These are phyloP conservation scores for Rhinocladiella mackenziei DNA, from an alignment of 2,329 filamentous ascomycete species.

Conservation along the genomic window DNA sequence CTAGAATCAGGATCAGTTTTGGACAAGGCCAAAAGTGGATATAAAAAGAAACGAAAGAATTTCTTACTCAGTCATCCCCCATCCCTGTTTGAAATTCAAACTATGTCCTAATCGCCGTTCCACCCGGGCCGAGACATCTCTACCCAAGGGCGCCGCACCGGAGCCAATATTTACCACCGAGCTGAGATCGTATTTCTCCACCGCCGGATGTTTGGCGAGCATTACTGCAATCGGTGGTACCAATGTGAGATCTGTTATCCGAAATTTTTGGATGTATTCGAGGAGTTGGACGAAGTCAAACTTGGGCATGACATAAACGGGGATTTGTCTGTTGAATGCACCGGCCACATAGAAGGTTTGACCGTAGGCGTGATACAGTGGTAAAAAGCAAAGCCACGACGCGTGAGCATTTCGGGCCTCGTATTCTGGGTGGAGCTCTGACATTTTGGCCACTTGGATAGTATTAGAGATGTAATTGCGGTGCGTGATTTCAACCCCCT, in stretches of 20 bases:
- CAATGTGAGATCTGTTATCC: slow-evolving; percentile 61
- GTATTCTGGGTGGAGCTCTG: slow-evolving; percentile 46
- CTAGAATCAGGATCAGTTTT: slow-evolving; percentile 20
- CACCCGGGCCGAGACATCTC: slow-evolving; percentile 56
- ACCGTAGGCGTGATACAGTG: slow-evolving; percentile 70
- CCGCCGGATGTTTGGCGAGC: slow-evolving; percentile 66
- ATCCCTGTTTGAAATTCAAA: slow-evolving; percentile 64
- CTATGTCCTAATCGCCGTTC: slow-evolving; percentile 53
- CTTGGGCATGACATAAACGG: slow-evolving; percentile 72
- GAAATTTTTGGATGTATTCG: slow-evolving; percentile 61
- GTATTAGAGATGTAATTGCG: slow-evolving; percentile 67
- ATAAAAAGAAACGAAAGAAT: background rate
- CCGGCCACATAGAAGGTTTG: slow-evolving; percentile 68
- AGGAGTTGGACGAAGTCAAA: slow-evolving; percentile 75
- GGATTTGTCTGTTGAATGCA: slow-evolving; percentile 53
- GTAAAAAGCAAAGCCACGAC: slow-evolving; percentile 63
- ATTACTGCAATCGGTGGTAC: slow-evolving; percentile 74
- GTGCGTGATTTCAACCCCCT: slow-evolving; percentile 80
- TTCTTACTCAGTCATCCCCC: slow-evolving; percentile 78
- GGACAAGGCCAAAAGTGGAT: background rate
- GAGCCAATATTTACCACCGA: slow-evolving; percentile 57
- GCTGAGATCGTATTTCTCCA: slow-evolving; percentile 64
- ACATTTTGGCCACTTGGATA: slow-evolving; percentile 19
- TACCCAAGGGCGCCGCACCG: slow-evolving; percentile 66
- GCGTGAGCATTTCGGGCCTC: slow-evolving; percentile 40